Evolutionary conservation across 2,329 filamentous ascomycete species (phyloP), one percentile per base, ranked within the genome.

Genomic region (Cercospora canescens): DNA sequence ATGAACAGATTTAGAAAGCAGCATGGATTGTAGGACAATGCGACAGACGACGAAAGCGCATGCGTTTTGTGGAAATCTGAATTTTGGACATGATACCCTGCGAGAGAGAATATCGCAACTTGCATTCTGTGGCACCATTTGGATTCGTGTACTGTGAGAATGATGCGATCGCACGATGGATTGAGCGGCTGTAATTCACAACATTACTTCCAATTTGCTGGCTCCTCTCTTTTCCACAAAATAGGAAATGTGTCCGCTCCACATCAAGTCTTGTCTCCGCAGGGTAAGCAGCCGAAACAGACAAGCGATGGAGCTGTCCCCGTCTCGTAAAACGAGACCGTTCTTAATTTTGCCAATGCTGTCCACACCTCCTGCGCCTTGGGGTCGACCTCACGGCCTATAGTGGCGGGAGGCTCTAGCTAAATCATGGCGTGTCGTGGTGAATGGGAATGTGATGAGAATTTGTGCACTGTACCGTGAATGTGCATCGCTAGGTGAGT

Each of bases 1-100:
- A 75, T 86, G 73, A 80, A 82, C 69, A 76, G 77, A 4, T 87
- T 87, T 73, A 74, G 78, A 67, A 79, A 81, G 65, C 76, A 72
- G 61, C 76, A 62, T 24, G 34, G 48, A n/a, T 50, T 62, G 48
- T 62, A 62, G 57, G 45, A 57, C 57, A 35, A 56, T 35, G 28
- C 30, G 52, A 56, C 52, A 56, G 52, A 56, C 32, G 52, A 56
- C n/a, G 52, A 56, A 24, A 35, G 57, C 30, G 57, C 34, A 54
- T 52, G 55, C 55, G 41, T 60, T 54, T 35, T 18, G 21, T 24
- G 52, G 52, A 35, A 24, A 56, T n/a, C 6, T 35, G 52, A 35
- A 16, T n/a, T 14, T 60, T 60, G 58, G 48, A 60, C 26, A 37
- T 28, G 37, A 35, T 58, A 50, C 41, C 39, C 30, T 18, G 32